Evolutionary conservation across 2,329 filamentous ascomycete species (phyloP), one percentile per base, ranked within the genome.

Genomic region (Davidsoniella virescens): DNA sequence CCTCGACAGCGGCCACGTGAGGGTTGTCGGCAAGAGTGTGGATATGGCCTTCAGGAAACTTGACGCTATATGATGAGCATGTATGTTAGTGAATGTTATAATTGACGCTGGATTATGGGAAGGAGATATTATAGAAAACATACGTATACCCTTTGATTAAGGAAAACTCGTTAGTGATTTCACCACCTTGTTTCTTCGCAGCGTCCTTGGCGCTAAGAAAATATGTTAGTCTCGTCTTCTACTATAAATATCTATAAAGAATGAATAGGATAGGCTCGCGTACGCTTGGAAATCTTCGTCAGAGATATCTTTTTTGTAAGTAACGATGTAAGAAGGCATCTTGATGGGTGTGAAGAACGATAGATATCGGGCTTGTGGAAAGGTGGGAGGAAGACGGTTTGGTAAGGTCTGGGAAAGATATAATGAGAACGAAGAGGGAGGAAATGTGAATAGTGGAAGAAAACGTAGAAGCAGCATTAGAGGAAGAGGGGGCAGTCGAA

Each of bases 91-190:
- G 14, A 14, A 42, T 39, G 47, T 16, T 6, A 10, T 14, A 12
- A 14, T 3, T 17, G 10, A 20, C 16, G 17, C 20, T 8, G 37
- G 25, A 37, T 41, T 41, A 43, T 29, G 18, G 36, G 2, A 4
- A 5, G 18, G 14, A 38, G 3, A 17, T 16, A n/a, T 23, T n/a
- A 16, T 18, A 38, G 52, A 23, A 33, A 44, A 72, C 84, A 58
- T 78, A 95, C 90, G 84, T 81, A 70, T 95, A 95, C 52, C 83
- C 88, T 70, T 90, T 93, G 74, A 94, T 87, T 59, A 94, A 67
- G 54, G 69, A 81, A 72, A 86, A 94, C 64, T 92, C 84, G 59
- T 92, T 80, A 50, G 69, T 77, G 68, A 96, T 92, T 65, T 77
- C 78, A 63, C 87, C 90, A 61, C 90, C 90, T 63, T 90, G 78